Conservation (phyloP, 164 flowering plant species). For the Nymphaea colorata region DNA sequence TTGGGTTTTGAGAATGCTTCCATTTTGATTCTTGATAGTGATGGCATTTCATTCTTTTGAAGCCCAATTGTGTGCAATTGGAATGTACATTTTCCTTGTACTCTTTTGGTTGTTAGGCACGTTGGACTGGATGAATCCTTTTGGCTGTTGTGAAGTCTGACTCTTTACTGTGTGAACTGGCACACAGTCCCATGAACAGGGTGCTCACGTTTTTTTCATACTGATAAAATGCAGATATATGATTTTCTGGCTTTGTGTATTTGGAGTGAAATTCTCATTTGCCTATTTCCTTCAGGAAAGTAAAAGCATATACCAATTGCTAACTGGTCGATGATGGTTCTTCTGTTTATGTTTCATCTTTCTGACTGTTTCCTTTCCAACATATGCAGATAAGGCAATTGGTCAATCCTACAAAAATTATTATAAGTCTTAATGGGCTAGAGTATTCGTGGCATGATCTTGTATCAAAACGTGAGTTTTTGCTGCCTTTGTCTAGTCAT, state of each 20-base stretch:
- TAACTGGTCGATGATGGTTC: not conserved
- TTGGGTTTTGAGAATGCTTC: too few relatives aligned
- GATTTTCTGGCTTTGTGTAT: conserved; percentile 77
- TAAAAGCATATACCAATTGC: not conserved
- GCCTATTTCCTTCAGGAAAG: conserved; percentile 89
- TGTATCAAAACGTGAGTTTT: conserved; percentile 63
- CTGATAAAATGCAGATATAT: conserved; percentile 47
- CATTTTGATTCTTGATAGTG: too few relatives aligned
- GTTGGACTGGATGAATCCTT: too few relatives aligned
- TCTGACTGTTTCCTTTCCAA: not conserved
- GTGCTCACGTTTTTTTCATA: too few relatives aligned
- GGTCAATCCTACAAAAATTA: conserved; percentile 55
- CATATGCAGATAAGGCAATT: conserved; percentile 69
- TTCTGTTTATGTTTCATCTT: not conserved
- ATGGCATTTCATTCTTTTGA: too few relatives aligned
- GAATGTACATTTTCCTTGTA: too few relatives aligned
- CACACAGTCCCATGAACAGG: too few relatives aligned
- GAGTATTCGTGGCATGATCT: conserved; percentile 93
- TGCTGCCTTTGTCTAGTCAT: not conserved
- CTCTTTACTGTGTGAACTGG: too few relatives aligned
- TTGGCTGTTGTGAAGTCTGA: too few relatives aligned
- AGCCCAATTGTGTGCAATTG: too few relatives aligned
- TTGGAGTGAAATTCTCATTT: conserved; percentile 71
- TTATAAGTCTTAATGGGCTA: conserved; percentile 23
- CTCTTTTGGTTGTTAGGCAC: too few relatives aligned